Evolutionary conservation across 2,329 filamentous ascomycete species (phyloP), one percentile per base, ranked within the genome.

Genomic region (Fusarium luffae): DNA sequence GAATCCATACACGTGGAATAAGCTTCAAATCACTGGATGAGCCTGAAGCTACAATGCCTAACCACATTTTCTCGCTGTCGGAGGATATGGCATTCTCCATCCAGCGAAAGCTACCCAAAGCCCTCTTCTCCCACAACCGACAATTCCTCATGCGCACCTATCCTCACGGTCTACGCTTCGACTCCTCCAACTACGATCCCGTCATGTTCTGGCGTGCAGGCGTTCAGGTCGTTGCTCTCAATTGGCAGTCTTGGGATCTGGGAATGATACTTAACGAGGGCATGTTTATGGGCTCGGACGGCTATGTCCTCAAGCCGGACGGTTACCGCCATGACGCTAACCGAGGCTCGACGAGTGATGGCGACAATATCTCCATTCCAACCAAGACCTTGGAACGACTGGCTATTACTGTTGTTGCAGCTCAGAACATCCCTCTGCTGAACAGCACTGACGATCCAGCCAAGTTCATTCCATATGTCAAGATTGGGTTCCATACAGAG

Each of bases 251-350:
- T 1, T 92, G 94, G 72, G 95, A 98, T 76, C 88, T 95, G 52
- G 93, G 93, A 32, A 97, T 98, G 88, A 96, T 98, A 83, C 88
- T 99, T 76, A 98, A 98, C 76, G 92, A 97, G 73, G 96, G 92
- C 75, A 98, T 98, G 96, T 99, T 98, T 77, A 92, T 93, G 41
- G 92, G 89, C 5, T 91, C 92, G 44, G 83, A 88, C 34, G 94
- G 94, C 28, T 98, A 93, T 91, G 89, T 94, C 4, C 85, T 96
- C 57, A 97, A 98, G 79, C 94, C 94, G 0, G 77, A 85, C 14
- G 90, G 90, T 9, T 96, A 93, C 7, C 48, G 42, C 0, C 30
- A 49, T 27, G 46, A 18, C 2, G 0, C 8, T 0, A 4, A 6
- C 3, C 14, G 8, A 7, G 7, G 23, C 3, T 9, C 4, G 3